Conservation (phyloP, 208 protist genomes). For the Trypanosoma mega region DNA sequence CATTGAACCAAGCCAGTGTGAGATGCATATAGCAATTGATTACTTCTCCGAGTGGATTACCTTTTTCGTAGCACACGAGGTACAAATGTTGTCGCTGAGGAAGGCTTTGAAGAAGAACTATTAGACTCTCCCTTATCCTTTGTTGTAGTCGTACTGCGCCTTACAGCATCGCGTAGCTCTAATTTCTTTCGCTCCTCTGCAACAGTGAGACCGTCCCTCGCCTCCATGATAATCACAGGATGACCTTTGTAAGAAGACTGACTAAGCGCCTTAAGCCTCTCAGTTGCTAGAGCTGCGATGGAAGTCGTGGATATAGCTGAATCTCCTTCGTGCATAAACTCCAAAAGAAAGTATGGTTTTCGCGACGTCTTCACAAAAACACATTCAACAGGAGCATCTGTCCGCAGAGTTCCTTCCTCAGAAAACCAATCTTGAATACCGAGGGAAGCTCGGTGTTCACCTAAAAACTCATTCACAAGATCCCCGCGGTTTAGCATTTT, state of each 20-base stretch:
- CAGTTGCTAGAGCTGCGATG: too few relatives aligned
- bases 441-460: conserved; percentile 35
- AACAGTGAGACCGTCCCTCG: conserved; percentile 53
- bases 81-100: conserved; percentile 38
- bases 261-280: conserved; percentile 14
- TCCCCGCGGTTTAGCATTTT: conserved; percentile 61
- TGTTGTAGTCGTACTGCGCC: conserved; percentile 7
- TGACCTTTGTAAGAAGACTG: conserved; percentile 39
- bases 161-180: conserved; percentile 45
- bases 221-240: conserved; percentile 44
- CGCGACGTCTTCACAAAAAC: conserved; percentile 62
- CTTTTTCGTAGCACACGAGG: conserved; percentile 47
- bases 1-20: too few relatives aligned
- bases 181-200: conserved; percentile 47
- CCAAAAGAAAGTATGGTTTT: conserved; percentile 82
- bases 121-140: conserved; percentile 10
- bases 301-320: background rate
- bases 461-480: conserved; percentile 76
- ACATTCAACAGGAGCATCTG: conserved; percentile 66
- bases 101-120: background rate
- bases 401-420: conserved; percentile 20
- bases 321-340: conserved; percentile 34
- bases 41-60: too few relatives aligned
- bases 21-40: too few relatives aligned
- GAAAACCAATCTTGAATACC: conserved; percentile 46